A percentile compares a stretch with the other conserved stretches of the same genome.
Evolutionary conservation across 2,329 filamentous ascomycete genomes (phyloP).

Genomic region (Didymella pinodella): DNA sequence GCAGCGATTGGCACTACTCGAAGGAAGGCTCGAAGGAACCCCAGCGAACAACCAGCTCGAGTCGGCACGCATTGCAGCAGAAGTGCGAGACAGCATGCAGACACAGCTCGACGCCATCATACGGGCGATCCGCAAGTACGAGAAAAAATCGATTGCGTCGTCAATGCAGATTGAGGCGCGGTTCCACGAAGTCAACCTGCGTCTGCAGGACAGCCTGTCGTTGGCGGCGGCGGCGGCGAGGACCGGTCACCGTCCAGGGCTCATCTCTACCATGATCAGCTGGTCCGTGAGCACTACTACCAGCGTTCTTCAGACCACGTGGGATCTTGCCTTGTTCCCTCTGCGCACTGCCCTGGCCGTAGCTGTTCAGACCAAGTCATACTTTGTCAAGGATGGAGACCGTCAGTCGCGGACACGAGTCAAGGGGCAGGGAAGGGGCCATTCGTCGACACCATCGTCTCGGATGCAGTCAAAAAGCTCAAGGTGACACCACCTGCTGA

Average conservation of each 20-base stretch:
- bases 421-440: constrained; percentile 35
- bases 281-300: constrained; percentile 38
- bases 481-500: constrained; percentile 27
- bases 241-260: constrained; percentile 47
- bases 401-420: constrained; percentile 34
- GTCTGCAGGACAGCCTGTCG: constrained; percentile 78
- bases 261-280: constrained; percentile 38
- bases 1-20: constrained; percentile 73
- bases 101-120: constrained; percentile 88
- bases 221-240: constrained; percentile 74
- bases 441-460: constrained; percentile 36
- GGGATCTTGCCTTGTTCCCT: constrained; percentile 44
- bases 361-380: constrained; percentile 26
- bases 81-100: constrained; percentile 72
- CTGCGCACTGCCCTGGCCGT: constrained; percentile 32
- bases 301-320: constrained; percentile 34
- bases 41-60: constrained; percentile 51
- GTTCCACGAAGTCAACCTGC: constrained; percentile 73
- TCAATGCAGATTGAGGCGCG: constrained; percentile 78
- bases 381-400: constrained; percentile 35
- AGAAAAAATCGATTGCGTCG: constrained; percentile 82
- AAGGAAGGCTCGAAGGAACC: constrained; percentile 62
- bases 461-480: constrained; percentile 42
- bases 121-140: constrained; percentile 86
- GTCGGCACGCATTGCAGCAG: constrained; percentile 53